Evolutionary conservation across 2,329 filamentous ascomycete species (phyloP).

Genomic region (Hymenoscyphus infarciens): DNA sequence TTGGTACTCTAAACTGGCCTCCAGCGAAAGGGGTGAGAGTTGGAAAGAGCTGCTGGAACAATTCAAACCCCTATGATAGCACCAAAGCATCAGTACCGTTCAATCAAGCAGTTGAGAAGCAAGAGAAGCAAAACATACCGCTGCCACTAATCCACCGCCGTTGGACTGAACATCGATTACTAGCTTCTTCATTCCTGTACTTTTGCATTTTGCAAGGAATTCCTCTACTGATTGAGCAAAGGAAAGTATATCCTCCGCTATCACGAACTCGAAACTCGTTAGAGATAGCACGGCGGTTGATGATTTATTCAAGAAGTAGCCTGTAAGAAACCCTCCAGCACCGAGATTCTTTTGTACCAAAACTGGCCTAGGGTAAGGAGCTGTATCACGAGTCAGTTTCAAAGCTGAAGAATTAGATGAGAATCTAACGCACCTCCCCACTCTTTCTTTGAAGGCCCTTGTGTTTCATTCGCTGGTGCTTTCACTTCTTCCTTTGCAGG

Average conservation of each 20-base stretch:
- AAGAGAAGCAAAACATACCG: slow-evolving; percentile 57
- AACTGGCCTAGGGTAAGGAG: neutral
- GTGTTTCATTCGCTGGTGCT: no score
- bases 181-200: slow-evolving; percentile 54
- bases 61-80: slow-evolving; percentile 17
- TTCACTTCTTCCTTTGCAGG: neutral
- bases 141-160: slow-evolving; percentile 54
- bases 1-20: slow-evolving; percentile 20
- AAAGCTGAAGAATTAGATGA: neutral
- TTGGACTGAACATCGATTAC: slow-evolving; percentile 58
- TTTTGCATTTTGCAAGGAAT: slow-evolving; percentile 44
- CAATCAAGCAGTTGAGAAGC: slow-evolving; percentile 34
- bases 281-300: slow-evolving; percentile 24
- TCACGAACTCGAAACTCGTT: slow-evolving; percentile 17
- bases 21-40: slow-evolving; percentile 17
- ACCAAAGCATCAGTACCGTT: slow-evolving; percentile 10
- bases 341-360: slow-evolving; percentile 4
- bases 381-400: slow-evolving; percentile 14
- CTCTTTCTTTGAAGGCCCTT: neutral
- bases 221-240: slow-evolving; percentile 10
- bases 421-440: neutral
- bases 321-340: slow-evolving; percentile 17
- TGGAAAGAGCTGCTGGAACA: slow-evolving; percentile 20
- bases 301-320: slow-evolving; percentile 25
- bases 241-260: slow-evolving; percentile 30